Base-by-base conservation (phyloP, 768 basidiomycete genomes). In the Trametes cubensis region DNA sequence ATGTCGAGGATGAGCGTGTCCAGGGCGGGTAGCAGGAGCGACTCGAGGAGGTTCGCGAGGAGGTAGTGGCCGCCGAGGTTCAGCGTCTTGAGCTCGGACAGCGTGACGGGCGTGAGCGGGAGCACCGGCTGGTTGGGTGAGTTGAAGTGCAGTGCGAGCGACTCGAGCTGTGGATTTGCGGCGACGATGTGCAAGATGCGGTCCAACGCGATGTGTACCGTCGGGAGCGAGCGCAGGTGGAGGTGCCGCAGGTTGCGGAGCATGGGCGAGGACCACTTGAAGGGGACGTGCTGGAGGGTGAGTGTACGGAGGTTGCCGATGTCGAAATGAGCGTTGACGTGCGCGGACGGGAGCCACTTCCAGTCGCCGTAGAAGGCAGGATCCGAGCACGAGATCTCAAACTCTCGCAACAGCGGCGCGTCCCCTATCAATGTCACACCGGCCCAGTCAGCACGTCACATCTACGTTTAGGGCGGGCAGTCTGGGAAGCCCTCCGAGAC, bases 241-340 rank as follows among this genome's bases (percentile, higher is more conserved):
- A 91, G 79, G 2, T 80, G 79, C 44, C 78, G 80, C 14, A 91
- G 76, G 14, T 80, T 79, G 41, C 79, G 81, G 69, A 92, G 83
- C 75, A 91, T 83, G 1, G 90, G 87, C 0, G 89, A 87, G 3
- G 85, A 86, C 85, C 88, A 88, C 72, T 85, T 87, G 79, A 91
- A 90, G 0, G 90, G 89, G 5, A 86, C 82, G 63, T 89, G 81
- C 67, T 88, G 86, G 13, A 91, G 76, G 25, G 87, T 89, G 14
- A 92, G 74, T 0, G 82, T 80, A 60, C 78, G 71, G 25, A 90
- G 77, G 26, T 78, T 78, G 6, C 83, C 80, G 3, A 88, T 77
- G 23, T 72, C 61, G 46, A 73, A 63, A 15, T 71, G 55, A 21
- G 72, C 68, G 53, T 68, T 71, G 3, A 77, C 73, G 20, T 74